These are phyloP conservation scores for Arctium lappa DNA, from an alignment of 129 eudicot species.

Conservation along the genomic window DNA sequence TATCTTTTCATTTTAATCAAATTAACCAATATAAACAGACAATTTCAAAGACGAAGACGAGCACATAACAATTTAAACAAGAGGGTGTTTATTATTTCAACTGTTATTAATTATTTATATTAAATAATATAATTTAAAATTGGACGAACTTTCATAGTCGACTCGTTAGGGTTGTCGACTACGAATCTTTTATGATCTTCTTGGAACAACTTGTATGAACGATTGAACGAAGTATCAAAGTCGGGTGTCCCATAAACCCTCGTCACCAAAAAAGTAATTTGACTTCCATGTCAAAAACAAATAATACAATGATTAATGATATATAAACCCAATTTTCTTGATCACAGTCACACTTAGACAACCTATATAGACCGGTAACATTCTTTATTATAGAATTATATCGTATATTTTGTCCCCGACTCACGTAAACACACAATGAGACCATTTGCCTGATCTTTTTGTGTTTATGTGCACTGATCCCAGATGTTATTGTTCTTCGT, in stretches of 20 bases:
- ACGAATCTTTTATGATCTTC: background rate
- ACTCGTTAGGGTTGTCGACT: background rate
- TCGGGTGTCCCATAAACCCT: slow-evolving; percentile 6
- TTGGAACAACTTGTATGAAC: background rate
- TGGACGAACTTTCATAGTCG: background rate
- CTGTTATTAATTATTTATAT: background rate
- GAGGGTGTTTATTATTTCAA: background rate
- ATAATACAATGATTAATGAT: background rate
- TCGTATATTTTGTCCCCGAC: background rate
- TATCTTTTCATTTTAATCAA: too few species aligned
- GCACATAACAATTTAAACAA: background rate
- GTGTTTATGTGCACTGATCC: background rate
- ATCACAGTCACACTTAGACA: background rate
- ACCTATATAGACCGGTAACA: background rate
- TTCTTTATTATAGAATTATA: background rate
- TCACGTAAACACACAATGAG: background rate
- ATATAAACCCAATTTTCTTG: background rate
- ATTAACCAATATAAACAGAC: background rate
- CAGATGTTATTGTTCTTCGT: background rate
- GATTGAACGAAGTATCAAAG: background rate
- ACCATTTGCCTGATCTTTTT: background rate
- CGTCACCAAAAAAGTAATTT: slow-evolving; percentile 1
- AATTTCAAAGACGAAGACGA: background rate
- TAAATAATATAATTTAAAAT: background rate
- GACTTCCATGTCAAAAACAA: background rate